These are phyloP conservation scores for Penicillium cosmopolitanum DNA, from an alignment of 495 filamentous ascomycete genomes.

Conservation along the genomic window DNA sequence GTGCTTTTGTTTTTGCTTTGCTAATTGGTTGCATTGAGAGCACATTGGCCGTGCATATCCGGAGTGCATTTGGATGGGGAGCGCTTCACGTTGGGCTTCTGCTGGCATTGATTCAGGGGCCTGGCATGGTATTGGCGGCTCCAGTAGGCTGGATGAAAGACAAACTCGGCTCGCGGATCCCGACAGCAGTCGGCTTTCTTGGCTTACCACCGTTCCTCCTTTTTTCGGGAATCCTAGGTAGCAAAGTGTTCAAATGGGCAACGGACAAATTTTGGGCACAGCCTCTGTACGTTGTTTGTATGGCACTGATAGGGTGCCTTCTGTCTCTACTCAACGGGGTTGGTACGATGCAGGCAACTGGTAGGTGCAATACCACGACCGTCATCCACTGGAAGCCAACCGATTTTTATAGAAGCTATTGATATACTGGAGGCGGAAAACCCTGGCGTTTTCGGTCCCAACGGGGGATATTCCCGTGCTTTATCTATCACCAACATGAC, in stretches of 20 bases:
- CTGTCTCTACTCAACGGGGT: slow-evolving; percentile 31
- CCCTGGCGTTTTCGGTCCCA: slow-evolving; percentile 38
- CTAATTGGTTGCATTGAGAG: slow-evolving; percentile 34
- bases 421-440: slow-evolving; percentile 27
- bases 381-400: background rate
- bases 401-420: slow-evolving; percentile 23
- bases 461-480: slow-evolving; percentile 44
- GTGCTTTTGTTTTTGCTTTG: slow-evolving; percentile 24
- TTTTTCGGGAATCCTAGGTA: slow-evolving; percentile 31
- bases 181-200: slow-evolving; percentile 30
- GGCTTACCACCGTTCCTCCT: slow-evolving; percentile 24
- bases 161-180: slow-evolving; percentile 26
- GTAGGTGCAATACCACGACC: slow-evolving; percentile 22
- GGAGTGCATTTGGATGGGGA: slow-evolving; percentile 36
- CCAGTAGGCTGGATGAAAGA: slow-evolving; percentile 35
- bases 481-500: slow-evolving; percentile 40
- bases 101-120: slow-evolving; percentile 34
- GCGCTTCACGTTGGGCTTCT: slow-evolving; percentile 31
- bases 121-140: slow-evolving; percentile 29
- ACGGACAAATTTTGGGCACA: slow-evolving; percentile 16
- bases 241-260: slow-evolving; percentile 24
- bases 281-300: slow-evolving; percentile 24
- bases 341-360: slow-evolving; percentile 37
- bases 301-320: slow-evolving; percentile 22
- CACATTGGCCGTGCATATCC: slow-evolving; percentile 37